A percentile compares a stretch with the other conserved stretches of the same genome.
phyloP scores from a whole-genome alignment of 768 basidiomycete genomes.

The Mycena galopus region DNA sequence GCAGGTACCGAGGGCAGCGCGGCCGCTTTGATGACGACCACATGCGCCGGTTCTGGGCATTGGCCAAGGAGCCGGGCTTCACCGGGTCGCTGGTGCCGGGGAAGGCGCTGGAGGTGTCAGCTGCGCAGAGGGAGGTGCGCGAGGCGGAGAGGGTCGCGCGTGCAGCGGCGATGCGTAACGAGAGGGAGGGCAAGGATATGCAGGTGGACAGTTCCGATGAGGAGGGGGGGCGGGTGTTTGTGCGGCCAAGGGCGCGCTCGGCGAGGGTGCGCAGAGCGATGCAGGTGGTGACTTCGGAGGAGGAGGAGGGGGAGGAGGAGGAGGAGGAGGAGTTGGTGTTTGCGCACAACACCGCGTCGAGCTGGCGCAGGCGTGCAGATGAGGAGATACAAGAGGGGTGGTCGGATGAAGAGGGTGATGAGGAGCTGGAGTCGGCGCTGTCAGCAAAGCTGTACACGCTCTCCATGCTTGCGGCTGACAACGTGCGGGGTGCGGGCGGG shows the following conservation, averaged over 20 bases:
- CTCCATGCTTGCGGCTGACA: too few relatives aligned
- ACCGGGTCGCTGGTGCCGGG: slow-evolving; percentile 8
- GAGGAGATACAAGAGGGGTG: too few relatives aligned
- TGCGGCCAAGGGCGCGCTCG: neutral
- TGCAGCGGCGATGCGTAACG: neutral
- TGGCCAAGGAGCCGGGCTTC: slow-evolving; percentile 15
- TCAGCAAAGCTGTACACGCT: too few relatives aligned
- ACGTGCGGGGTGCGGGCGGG: too few relatives aligned
- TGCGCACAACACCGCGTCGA: too few relatives aligned
- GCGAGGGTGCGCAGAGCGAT: neutral
- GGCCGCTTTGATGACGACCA: slow-evolving; percentile 13
- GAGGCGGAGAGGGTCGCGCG: neutral
- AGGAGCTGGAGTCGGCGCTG: neutral
- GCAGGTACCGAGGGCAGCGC: slow-evolving; percentile 1
- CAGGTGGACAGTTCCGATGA: neutral
- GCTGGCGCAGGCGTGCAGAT: too few relatives aligned
- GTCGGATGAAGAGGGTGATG: too few relatives aligned
- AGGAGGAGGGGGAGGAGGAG: too few relatives aligned
- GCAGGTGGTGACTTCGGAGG: neutral
- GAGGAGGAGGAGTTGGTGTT: too few relatives aligned
- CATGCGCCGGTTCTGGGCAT: neutral
- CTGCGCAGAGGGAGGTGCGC: neutral
- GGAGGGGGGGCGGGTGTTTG: neutral
- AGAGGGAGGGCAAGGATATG: neutral
- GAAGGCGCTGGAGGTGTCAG: neutral